These are phyloP conservation scores for Termitomyces eurrhizus DNA, from an alignment of 768 basidiomycete genomes.

Conservation along the genomic window DNA sequence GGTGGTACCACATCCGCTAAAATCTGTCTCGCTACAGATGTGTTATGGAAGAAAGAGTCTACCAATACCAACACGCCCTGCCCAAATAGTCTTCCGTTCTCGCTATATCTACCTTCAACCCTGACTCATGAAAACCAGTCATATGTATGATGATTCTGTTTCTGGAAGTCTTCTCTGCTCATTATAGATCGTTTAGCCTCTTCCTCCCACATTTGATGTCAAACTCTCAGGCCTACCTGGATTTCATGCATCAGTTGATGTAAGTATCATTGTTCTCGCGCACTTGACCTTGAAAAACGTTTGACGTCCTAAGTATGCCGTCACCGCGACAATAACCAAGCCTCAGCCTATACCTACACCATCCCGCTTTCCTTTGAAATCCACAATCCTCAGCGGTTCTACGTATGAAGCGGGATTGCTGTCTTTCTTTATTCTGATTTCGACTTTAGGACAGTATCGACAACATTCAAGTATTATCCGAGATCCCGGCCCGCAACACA, in stretches of 20 bases:
- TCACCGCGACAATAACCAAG: conserved; percentile 50
- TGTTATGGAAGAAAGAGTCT: conserved; percentile 56
- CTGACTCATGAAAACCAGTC: conserved; percentile 52
- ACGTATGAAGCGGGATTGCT: conserved; percentile 36
- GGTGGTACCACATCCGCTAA: conserved; percentile 53
- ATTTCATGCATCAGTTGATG: conserved; percentile 59
- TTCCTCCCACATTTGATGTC: conserved; percentile 69
- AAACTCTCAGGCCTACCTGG: conserved; percentile 71
- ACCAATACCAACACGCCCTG: conserved; percentile 37
- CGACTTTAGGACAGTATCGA: conserved; percentile 42
- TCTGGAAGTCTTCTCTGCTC: neutral
- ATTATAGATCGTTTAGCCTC: conserved; percentile 37
- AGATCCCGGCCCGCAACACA: conserved; percentile 56
- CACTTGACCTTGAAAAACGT: neutral
- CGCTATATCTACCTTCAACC: conserved; percentile 51
- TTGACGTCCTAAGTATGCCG: conserved; percentile 41
- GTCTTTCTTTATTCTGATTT: conserved; percentile 5
- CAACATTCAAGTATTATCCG: conserved; percentile 58
- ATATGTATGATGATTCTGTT: conserved; percentile 40
- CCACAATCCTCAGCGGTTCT: conserved; percentile 48
- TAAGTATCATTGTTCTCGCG: conserved; percentile 19
- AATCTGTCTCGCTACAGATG: conserved; percentile 46
- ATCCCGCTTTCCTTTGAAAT: conserved; percentile 38
- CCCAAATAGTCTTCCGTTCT: conserved; percentile 51
- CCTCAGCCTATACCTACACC: conserved; percentile 33